Evolutionary conservation across 2,329 filamentous ascomycete species (phyloP), one percentile per base, ranked within the genome.

Genomic region (Cladophialophora psammophila): DNA sequence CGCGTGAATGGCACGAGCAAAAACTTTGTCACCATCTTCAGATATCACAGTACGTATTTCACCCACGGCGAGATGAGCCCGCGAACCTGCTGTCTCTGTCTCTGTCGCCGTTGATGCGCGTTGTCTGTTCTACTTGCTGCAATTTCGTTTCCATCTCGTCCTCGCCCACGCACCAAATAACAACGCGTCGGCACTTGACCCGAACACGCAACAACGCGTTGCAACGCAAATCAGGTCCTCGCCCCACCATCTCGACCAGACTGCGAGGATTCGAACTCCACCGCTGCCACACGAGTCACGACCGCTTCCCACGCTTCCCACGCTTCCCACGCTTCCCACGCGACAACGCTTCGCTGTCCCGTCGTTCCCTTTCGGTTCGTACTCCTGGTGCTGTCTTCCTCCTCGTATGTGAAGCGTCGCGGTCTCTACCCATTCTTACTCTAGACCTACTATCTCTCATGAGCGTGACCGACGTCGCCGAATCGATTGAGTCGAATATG

Each of bases 111-210:
- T 54, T 36, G 20, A 26, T 52, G 36, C 34, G 13, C 45, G 15
- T 40, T 40, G 15, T 31, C 59, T 36, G 9, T 26, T n/a, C 10
- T 60, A 15, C 50, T n/a, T 13, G 15, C 32, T 26, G 26, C 20
- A 38, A 3, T 34, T n/a, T 15, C 26, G 32, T 38, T 31, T 20
- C 26, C 50, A 34, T 53, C 50, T 38, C 34, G 35, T 32, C 54
- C 42, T 1, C 32, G 1, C 4, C 20, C 48, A 9, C 52, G 7
- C 36, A 45, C 48, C 50, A 26, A 36, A 66, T 45, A 56, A 63
- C 55, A 64, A 67, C 65, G 65, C 65, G 65, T 67, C 65, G 54
- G 60, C 60, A 50, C 48, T 67, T 67, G 48, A 31, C 48, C 59
- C 59, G 13, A 35, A 62, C 53, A 31, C 45, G 26, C 26, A 48